Evolutionary conservation across 495 filamentous ascomycete genomes (phyloP).

Genomic region (Penicillium verhagenii): DNA sequence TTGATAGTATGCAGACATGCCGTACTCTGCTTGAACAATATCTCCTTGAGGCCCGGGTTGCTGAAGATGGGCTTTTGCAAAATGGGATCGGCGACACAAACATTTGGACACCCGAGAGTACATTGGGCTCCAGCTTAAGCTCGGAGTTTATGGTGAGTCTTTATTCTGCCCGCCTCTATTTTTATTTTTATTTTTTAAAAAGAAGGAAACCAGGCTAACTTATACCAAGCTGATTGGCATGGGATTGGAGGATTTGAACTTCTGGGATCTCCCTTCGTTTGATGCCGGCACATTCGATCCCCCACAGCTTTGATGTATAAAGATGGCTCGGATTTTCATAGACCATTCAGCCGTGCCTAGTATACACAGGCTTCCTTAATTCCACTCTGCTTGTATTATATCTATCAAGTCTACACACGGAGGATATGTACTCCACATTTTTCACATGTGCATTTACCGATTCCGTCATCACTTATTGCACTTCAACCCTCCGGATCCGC

Average conservation of each 20-base stretch:
- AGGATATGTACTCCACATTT: too few relatives aligned
- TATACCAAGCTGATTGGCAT: conserved; percentile 10
- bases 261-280: conserved; percentile 20
- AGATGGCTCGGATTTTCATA: too few relatives aligned
- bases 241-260: conserved; percentile 11
- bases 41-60: conserved; percentile 1
- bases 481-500: conserved; percentile 7
- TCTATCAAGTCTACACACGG: too few relatives aligned
- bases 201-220: too few relatives aligned
- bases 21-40: conserved; percentile 11
- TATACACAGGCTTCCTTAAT: neutral
- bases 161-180: too few relatives aligned
- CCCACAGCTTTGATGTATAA: neutral
- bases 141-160: conserved; percentile 14
- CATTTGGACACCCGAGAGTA: conserved; percentile 21
- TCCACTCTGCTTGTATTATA: neutral
- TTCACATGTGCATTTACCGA: too few relatives aligned
- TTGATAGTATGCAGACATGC: conserved; percentile 12
- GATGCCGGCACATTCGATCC: conserved; percentile 9
- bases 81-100: neutral
- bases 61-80: neutral
- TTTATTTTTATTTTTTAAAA: neutral
- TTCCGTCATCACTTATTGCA: neutral
- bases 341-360: neutral
- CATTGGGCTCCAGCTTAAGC: conserved; percentile 11